phyloP scores from a whole-genome alignment of 345 rosid genomes.

The Lepidium aucheri region DNA sequence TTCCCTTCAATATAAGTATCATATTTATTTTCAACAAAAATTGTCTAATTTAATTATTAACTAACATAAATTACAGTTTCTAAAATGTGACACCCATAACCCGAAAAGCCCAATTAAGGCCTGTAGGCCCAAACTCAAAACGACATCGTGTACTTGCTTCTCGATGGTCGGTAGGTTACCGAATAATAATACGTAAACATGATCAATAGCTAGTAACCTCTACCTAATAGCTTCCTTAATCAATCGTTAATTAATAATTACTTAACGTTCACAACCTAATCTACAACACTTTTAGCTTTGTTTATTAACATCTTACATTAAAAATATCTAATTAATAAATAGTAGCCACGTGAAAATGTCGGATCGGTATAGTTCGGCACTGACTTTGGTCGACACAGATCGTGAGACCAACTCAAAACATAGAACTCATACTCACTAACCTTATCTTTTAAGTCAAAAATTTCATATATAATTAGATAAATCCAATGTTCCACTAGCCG shows the following conservation, averaged over 20 bases:
- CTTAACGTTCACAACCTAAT: conserved; percentile 10
- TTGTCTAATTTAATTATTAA: no score
- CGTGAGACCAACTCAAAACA: neutral
- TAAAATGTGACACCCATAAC: no score
- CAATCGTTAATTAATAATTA: neutral
- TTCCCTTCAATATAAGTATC: no score
- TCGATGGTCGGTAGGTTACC: conserved; percentile 5
- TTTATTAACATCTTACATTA: neutral
- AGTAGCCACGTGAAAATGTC: neutral
- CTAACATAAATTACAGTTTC: no score
- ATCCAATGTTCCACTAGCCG: no score
- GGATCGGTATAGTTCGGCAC: neutral
- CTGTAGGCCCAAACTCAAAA: neutral
- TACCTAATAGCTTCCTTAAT: conserved; percentile 1
- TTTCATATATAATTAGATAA: no score
- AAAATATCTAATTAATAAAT: neutral
- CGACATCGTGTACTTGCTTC: neutral
- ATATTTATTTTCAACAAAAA: no score
- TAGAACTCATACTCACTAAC: neutral
- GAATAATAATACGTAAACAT: neutral
- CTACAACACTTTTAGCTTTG: neutral
- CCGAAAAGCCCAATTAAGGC: no score
- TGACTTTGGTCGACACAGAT: conserved; percentile 1
- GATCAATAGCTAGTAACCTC: neutral
- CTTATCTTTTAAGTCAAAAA: no score